Base-by-base conservation (phyloP, 2,329 filamentous ascomycete genomes). In the Aspergillus pseudonomiae region DNA sequence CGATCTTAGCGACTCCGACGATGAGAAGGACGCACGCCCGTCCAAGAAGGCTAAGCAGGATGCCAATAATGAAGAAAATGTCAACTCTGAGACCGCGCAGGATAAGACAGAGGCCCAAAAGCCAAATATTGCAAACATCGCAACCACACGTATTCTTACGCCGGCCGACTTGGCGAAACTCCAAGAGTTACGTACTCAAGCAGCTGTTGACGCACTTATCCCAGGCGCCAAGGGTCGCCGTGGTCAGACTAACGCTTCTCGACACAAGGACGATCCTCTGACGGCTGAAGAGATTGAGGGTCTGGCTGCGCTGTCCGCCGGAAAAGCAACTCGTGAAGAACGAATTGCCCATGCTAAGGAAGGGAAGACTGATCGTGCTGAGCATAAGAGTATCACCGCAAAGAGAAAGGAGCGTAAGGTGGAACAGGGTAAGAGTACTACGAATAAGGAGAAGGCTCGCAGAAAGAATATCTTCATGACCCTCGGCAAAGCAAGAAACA, bases 381-480 rank as follows among this genome's bases (percentile, higher is more conserved):
- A 95, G 77, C 93, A 97, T 82, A 93, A 94, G 82, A 91, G 88
- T 67, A 95, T 92, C 60, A 89, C 92, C 67, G 93, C 93, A 19
- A 89, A 92, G 75, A 86, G 91, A 73, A 92, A 93, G 84, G 88
- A 92, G 77, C 92, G 94, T 85, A 96, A 96, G 86, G 88, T 90
- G 72, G 85, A 88, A 2, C 88, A 93, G 80, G 95, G 95, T 73
- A 98, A 98, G 88, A 96, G 92, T 77, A 94, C 93, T 43, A 98
- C 94, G 69, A 99, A 99, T 81, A 92, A 91, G 82, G 95, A 99
- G 84, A 99, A 99, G 87, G 88, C 91, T 48, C 85, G 94, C 70
- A 93, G 92, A 86, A 99, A 99, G 91, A 99, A 99, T 79, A 96
- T 99, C 81, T 77, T 99, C 73, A 99, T 99, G 95, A 98, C 94